Evolutionary conservation across 257 asterid genomes (phyloP).

Genomic region (Solanum chmielewskii): DNA sequence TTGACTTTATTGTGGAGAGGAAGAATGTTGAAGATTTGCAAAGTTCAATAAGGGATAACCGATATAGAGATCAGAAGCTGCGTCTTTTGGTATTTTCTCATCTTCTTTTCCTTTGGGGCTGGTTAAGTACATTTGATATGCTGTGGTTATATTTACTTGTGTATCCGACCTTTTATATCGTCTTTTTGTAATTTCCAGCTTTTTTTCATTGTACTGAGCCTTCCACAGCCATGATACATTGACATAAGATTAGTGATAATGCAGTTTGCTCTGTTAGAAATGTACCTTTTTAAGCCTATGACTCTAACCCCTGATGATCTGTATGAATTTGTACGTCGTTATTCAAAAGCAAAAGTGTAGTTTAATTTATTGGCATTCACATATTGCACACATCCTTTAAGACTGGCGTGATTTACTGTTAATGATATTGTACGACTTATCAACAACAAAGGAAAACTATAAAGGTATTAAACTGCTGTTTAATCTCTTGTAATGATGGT

Average conservation of each 20-base stretch:
- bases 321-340: background rate
- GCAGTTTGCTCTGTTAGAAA: background rate
- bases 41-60: conserved; percentile 75
- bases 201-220: background rate
- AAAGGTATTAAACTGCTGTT: background rate
- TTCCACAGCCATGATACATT: background rate
- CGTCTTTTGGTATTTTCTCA: conserved; percentile 59
- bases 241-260: background rate
- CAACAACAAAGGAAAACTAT: background rate
- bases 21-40: conserved; percentile 93
- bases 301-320: background rate
- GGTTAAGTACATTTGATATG: background rate
- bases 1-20: conserved; percentile 96
- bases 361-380: background rate
- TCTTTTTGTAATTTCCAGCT: background rate
- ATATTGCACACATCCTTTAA: background rate
- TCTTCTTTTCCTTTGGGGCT: background rate
- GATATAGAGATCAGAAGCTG: conserved; percentile 93
- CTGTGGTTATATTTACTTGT: background rate
- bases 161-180: background rate
- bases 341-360: background rate
- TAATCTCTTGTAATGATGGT: background rate
- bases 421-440: background rate
- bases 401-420: background rate
- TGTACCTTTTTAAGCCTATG: background rate